Evolutionary conservation across 2,329 filamentous ascomycete species (phyloP).

Genomic region (Tricladium varicosporioides): DNA sequence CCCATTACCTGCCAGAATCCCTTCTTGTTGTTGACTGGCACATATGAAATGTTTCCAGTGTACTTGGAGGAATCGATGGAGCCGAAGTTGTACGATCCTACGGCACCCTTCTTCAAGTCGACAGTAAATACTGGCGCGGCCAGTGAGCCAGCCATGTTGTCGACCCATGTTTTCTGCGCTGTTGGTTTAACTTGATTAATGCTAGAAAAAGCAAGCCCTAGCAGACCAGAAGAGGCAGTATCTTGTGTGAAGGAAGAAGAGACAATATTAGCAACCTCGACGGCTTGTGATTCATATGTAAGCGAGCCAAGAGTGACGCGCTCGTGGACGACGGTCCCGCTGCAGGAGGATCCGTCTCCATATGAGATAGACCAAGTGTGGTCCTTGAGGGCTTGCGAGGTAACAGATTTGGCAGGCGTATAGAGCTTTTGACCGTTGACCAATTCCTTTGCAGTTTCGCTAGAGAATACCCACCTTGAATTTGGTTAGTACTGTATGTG

Average conservation of each 20-base stretch:
- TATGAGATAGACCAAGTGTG: constrained; percentile 27
- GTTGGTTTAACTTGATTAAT: constrained; percentile 15
- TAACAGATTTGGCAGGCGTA: constrained; percentile 16
- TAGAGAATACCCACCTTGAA: constrained; percentile 26
- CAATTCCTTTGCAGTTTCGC: constrained; percentile 15
- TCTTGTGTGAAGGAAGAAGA: constrained; percentile 27
- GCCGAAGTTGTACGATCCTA: constrained; percentile 51
- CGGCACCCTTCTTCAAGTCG: constrained; percentile 43
- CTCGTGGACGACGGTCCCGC: constrained; percentile 23
- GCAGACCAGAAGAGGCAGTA: constrained; percentile 48
- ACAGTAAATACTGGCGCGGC: constrained; percentile 50
- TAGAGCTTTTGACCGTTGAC: constrained; percentile 22
- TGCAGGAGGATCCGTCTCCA: constrained; percentile 33
- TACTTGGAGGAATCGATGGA: constrained; percentile 49
- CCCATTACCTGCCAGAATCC: constrained; percentile 54
- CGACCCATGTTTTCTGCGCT: constrained; percentile 19
- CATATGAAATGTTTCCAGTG: constrained; percentile 49
- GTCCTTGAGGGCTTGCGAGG: constrained; percentile 11
- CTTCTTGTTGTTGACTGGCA: constrained; percentile 39
- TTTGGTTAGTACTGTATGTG: not conserved
- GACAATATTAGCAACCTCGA: constrained; percentile 23
- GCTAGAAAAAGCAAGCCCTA: constrained; percentile 52
- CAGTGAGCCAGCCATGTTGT: constrained; percentile 13
- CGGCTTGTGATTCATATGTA: constrained; percentile 15
- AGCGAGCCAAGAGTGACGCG: constrained; percentile 21